Conservation (phyloP, 208 protist species). For the Paratrypanosoma confusum region DNA sequence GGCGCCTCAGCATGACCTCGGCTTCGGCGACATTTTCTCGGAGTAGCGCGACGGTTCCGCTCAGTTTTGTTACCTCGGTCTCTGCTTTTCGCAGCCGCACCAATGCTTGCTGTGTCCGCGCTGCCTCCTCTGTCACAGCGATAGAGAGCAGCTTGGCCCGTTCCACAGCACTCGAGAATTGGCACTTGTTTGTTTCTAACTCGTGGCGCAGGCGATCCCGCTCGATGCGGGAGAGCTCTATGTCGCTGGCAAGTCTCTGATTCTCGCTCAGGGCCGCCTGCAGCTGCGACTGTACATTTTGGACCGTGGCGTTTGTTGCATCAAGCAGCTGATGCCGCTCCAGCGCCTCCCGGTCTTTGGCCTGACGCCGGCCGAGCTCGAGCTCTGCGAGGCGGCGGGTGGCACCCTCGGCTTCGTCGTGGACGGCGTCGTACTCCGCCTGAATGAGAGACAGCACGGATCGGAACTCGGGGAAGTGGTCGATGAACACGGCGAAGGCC, state of each 20-base stretch:
- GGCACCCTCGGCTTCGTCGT: constrained; percentile 37
- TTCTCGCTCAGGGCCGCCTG: constrained; percentile 62
- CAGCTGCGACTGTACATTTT: constrained; percentile 76
- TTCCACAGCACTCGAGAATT: constrained; percentile 50
- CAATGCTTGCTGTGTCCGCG: no score
- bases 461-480: constrained; percentile 77
- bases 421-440: constrained; percentile 73
- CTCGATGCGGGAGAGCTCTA: constrained; percentile 40
- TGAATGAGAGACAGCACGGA: constrained; percentile 60
- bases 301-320: constrained; percentile 63
- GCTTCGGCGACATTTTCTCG: no score
- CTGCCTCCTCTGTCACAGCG: constrained; percentile 63
- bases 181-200: no score
- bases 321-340: constrained; percentile 70
- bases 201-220: constrained; percentile 29
- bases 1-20: no score
- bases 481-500: constrained; percentile 56
- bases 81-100: no score
- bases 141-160: constrained; percentile 53
- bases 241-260: constrained; percentile 41
- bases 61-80: no score
- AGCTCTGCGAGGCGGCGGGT: constrained; percentile 34
- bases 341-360: constrained; percentile 60
- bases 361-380: constrained; percentile 61
- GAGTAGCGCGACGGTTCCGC: no score